Evolutionary conservation across 2,329 filamentous ascomycete species (phyloP), one percentile per base, ranked within the genome.

Genomic region (Hypoxylon sp.): DNA sequence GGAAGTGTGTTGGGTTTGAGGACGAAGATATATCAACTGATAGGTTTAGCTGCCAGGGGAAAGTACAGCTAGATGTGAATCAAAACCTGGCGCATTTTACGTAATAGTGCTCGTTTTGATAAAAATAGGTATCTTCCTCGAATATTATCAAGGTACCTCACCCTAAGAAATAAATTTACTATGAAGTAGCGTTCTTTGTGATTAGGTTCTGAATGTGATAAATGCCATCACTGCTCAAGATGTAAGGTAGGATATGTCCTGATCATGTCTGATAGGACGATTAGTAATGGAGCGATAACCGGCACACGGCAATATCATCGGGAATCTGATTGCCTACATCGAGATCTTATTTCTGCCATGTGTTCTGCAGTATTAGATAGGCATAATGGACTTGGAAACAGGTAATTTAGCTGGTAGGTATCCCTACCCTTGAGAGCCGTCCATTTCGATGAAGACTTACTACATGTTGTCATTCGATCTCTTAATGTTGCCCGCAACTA

Each of bases 1-100:
- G 71, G 72, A 72, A 75, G 9, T 74, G 73, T 33, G 58, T 74
- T 35, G 72, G 71, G 1, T 72, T 74, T 31, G 65, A 74, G 42
- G 70, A 72, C 9, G 35, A 55, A 39, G 70, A 71, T 17, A 51
- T 67, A 11, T 61, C 37, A n/a, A 71, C 52, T 17, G 64, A 68
- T 13, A 55, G 66, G 17, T 73, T 71, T 17, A 17, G 57, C 22
- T 71, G 70, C 37, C 67, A 65, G 9, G 67, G 68, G 10, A 72
- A 62, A 39, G 22, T 73, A 17, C 69, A 71, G 42, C n/a, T 48
- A 5, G 65, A 67, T 19, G 29, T 72, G 14, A 37, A 70, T 17
- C 39, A 29, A 11, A 42, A 54, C n/a, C 22, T 70, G 9, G 46
- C n/a, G 24, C 5, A 31, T 56, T 22, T 19, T 3, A 31, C n/a